Conservation (phyloP, 1,284 basidiomycete species). For the Hymenochaete sp. region DNA sequence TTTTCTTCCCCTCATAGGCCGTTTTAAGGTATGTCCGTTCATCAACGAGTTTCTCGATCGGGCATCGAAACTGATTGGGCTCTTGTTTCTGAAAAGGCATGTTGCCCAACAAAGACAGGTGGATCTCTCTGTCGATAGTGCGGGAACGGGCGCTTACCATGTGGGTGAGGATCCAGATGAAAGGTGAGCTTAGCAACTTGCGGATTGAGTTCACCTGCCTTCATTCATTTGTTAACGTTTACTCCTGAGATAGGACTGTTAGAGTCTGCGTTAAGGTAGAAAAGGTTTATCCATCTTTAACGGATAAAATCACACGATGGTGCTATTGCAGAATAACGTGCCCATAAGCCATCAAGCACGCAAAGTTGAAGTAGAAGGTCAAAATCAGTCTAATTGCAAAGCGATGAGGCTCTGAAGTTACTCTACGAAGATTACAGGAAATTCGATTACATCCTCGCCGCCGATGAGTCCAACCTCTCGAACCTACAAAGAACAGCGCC, state of each 20-base stretch:
- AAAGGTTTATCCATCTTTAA: slow-evolving; percentile 3
- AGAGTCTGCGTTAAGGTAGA: slow-evolving; percentile 55
- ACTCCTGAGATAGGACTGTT: slow-evolving; percentile 1
- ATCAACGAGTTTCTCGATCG: no score
- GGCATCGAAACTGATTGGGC: no score
- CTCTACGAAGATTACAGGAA: slow-evolving; percentile 43
- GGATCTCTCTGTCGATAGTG: slow-evolving; percentile 59
- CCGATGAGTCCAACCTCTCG: slow-evolving; percentile 58
- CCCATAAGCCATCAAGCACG: slow-evolving; percentile 54
- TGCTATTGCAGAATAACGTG: slow-evolving; percentile 40
- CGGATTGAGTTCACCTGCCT: neutral
- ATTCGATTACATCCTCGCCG: slow-evolving; percentile 65
- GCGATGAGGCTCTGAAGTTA: neutral
- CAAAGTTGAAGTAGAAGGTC: slow-evolving; percentile 36
- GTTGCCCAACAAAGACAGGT: slow-evolving; percentile 55
- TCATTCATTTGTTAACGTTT: neutral
- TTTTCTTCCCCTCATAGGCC: no score
- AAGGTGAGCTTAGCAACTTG: no score
- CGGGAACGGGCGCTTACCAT: slow-evolving; percentile 67
- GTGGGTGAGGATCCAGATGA: slow-evolving; percentile 64
- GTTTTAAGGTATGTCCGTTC: no score
- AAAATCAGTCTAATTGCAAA: neutral
- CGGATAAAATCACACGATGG: neutral
- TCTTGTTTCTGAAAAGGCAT: slow-evolving; percentile 23
- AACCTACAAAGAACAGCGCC: slow-evolving; percentile 50